These are phyloP conservation scores for Kazachstania psychrophila DNA, from an alignment of 805 yeast genomes.

Conservation along the genomic window DNA sequence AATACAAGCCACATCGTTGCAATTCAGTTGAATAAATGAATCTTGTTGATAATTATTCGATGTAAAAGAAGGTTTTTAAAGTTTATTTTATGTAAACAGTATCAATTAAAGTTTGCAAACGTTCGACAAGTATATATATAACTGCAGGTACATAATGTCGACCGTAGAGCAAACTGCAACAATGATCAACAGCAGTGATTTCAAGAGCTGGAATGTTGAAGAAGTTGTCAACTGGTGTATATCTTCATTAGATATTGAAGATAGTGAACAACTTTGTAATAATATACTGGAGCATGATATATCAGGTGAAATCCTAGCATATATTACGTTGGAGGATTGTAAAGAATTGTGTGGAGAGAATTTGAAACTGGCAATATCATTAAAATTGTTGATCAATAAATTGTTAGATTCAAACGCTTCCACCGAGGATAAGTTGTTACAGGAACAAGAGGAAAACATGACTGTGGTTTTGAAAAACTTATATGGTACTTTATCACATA, in stretches of 20 bases:
- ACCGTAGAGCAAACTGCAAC: background rate
- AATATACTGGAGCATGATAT: slow-evolving; percentile 18
- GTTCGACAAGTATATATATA: too few relatives aligned
- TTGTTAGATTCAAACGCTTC: slow-evolving; percentile 30
- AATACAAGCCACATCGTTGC: too few relatives aligned
- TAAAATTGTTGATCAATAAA: slow-evolving; percentile 52
- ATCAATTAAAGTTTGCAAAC: too few relatives aligned
- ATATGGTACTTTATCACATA: slow-evolving; percentile 19
- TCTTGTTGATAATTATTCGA: too few relatives aligned
- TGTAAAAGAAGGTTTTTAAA: too few relatives aligned
- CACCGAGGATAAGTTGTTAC: slow-evolving; percentile 11
- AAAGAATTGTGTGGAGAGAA: slow-evolving; percentile 57
- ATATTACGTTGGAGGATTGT: slow-evolving; percentile 59
- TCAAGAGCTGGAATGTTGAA: slow-evolving; percentile 16
- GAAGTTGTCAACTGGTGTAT: slow-evolving; percentile 23
- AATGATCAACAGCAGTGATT: slow-evolving; percentile 1
- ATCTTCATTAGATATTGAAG: slow-evolving; percentile 11
- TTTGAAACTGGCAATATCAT: slow-evolving; percentile 45
- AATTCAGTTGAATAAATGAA: too few relatives aligned
- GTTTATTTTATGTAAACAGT: too few relatives aligned
- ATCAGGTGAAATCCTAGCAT: slow-evolving; percentile 58
- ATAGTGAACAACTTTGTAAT: slow-evolving; percentile 9
- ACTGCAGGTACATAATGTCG: background rate
- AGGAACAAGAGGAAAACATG: slow-evolving; percentile 27
- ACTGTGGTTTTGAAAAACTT: slow-evolving; percentile 21